phyloP scores from a whole-genome alignment of 2,329 filamentous ascomycete genomes.

The Penicillium sclerotiorum region DNA sequence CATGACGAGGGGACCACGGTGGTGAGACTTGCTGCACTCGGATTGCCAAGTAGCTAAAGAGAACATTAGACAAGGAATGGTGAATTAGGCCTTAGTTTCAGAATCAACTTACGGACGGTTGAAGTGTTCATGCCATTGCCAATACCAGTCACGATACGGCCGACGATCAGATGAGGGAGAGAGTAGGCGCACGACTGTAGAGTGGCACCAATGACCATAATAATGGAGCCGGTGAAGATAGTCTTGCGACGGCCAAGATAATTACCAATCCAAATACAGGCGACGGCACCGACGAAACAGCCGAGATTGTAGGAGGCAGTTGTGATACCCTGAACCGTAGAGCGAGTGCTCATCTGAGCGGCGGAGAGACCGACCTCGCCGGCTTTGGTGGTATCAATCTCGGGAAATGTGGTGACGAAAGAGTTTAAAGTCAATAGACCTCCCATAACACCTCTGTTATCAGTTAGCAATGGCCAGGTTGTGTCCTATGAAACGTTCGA shows the following conservation, averaged over 20 bases:
- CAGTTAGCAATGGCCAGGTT: constrained; percentile 3
- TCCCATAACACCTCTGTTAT: constrained; percentile 66
- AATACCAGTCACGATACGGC: constrained; percentile 55
- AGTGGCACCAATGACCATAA: constrained; percentile 54
- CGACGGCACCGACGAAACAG: constrained; percentile 54
- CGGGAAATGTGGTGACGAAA: constrained; percentile 60
- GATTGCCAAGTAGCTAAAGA: constrained; percentile 19
- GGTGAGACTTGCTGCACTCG: constrained; percentile 52
- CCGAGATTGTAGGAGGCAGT: constrained; percentile 52
- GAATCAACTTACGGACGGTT: constrained; percentile 54
- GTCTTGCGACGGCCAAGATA: constrained; percentile 54
- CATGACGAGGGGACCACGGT: constrained; percentile 54
- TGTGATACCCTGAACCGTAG: constrained; percentile 47
- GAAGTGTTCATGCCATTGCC: constrained; percentile 58
- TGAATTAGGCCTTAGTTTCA: too few species aligned
- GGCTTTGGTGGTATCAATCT: constrained; percentile 51
- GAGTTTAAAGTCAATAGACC: constrained; percentile 70
- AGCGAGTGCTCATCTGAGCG: constrained; percentile 41
- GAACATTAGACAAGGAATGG: constrained; percentile 19
- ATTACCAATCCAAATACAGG: constrained; percentile 56
- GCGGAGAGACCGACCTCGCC: constrained; percentile 27
- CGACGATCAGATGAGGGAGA: constrained; percentile 54
- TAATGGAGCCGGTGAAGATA: constrained; percentile 52
- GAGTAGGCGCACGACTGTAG: constrained; percentile 52
- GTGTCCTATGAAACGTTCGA: background rate